A percentile compares a stretch with the other conserved stretches of the same genome.
Evolutionary conservation across 2,329 filamentous ascomycete species (phyloP).

Genomic region (Colletotrichum sp.): DNA sequence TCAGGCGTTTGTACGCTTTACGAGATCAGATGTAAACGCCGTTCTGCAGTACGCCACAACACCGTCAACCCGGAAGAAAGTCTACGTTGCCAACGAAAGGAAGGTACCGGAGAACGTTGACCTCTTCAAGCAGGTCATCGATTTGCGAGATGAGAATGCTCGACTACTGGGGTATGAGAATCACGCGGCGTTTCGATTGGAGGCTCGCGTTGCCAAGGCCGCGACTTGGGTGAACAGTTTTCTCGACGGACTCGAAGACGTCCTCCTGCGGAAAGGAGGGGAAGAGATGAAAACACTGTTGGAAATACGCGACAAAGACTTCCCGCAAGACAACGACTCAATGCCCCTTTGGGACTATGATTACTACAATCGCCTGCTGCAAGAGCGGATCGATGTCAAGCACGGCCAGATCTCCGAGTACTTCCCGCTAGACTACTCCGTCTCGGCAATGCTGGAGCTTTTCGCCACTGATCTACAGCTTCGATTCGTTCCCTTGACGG

Average conservation of each 20-base stretch:
- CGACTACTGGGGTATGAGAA: background rate
- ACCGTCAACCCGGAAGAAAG: background rate
- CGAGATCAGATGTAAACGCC: background rate
- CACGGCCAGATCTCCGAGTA: background rate
- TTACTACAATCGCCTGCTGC: background rate
- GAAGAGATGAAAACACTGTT: accelerated
- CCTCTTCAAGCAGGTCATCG: background rate
- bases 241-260: background rate
- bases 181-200: background rate
- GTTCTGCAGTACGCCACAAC: background rate
- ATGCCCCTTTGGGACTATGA: background rate
- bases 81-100: background rate
- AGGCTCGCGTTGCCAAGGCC: background rate
- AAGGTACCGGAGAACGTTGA: background rate
- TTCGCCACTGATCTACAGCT: background rate
- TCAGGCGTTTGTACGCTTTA: background rate
- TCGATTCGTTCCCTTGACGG: accelerated
- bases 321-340: background rate
- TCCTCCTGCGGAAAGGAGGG: background rate
- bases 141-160: background rate
- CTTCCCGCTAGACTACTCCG: background rate
- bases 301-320: accelerated
- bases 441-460: background rate
- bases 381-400: accelerated
- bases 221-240: accelerated